Evolutionary conservation across 331 rosid genomes (phyloP), one percentile per base, ranked within the genome.

Genomic region (Quercus phellos): DNA sequence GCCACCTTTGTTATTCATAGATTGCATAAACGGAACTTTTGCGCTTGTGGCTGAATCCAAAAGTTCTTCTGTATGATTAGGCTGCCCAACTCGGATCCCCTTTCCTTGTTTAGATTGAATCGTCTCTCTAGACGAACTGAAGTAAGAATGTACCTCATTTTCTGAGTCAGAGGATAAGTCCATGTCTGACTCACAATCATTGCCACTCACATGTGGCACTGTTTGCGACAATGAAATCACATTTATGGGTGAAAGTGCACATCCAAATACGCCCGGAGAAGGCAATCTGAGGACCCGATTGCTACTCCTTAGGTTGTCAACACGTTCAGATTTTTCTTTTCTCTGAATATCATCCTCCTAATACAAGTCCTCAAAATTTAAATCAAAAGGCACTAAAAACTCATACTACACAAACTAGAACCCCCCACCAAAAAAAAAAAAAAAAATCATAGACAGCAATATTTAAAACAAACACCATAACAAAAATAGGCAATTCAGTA

Each of bases 81-180:
- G 29, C 4, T 18, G 26, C 66, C 55, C 76, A 3, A 18, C 76
- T 55, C 4, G 60, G 60, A 18, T 55, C 12, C 51, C 6, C 2
- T 12, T 2, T n/a, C 76, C 63, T 27, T 54, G 64, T 22, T 51
- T 56, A 54, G 34, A 53, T 29, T 55, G 53, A 16, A 2, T 63
- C 6, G 22, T 74, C 54, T 56, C 34, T 51, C 35, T 35, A 22
- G 55, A 54, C 1, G 34, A 74, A 26, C 2, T 55, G 43, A 50
- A 73, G 22, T 54, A 54, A 54, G 58, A 54, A 21, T 59, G 14
- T 64, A 61, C 38, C 29, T 21, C 73, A 56, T 29, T 51, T 50
- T 82, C 79, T 6, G 82, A 82, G 30, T 38, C 79, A 66, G 68
- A 73, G 32, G 66, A 72, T 6, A 46, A 19, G 58, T 77, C 85